Evolutionary conservation across 306 rosid species (phyloP).

Genomic region (Leucaena leucocephala): DNA sequence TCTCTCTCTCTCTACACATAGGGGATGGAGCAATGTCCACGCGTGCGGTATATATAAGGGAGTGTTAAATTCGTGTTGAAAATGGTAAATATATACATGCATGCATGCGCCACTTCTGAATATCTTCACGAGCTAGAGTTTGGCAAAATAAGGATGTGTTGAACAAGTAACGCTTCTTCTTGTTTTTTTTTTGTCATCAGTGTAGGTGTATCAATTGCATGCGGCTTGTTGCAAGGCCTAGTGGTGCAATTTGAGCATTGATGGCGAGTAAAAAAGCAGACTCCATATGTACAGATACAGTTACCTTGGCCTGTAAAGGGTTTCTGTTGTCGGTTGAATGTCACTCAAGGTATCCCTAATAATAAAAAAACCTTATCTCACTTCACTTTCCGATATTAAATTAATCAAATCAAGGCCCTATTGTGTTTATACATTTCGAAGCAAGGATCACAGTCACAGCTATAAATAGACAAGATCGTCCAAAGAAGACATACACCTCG

Average conservation of each 20-base stretch:
- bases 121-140: conserved; percentile 43
- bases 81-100: conserved; percentile 1
- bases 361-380: conserved; percentile 11
- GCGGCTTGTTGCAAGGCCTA: conserved; percentile 34
- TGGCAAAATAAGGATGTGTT: conserved; percentile 29
- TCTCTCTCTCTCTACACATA: background rate
- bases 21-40: background rate
- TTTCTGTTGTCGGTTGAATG: conserved; percentile 10
- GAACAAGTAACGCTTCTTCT: conserved; percentile 24
- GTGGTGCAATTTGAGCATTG: conserved; percentile 48
- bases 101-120: conserved; percentile 36
- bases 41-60: background rate
- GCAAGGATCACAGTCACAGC: background rate
- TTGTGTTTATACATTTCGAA: background rate
- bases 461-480: conserved; percentile 13
- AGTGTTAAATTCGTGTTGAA: background rate
- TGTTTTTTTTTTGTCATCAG: background rate
- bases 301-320: conserved; percentile 46
- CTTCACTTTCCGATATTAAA: conserved; percentile 34
- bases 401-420: background rate
- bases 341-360: conserved; percentile 21
- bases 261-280: conserved; percentile 24
- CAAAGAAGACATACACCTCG: conserved; percentile 6
- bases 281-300: conserved; percentile 29
- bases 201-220: background rate